These are phyloP conservation scores for Blepharisma undulans DNA, from an alignment of 169 alveolate genomes.

Conservation along the genomic window DNA sequence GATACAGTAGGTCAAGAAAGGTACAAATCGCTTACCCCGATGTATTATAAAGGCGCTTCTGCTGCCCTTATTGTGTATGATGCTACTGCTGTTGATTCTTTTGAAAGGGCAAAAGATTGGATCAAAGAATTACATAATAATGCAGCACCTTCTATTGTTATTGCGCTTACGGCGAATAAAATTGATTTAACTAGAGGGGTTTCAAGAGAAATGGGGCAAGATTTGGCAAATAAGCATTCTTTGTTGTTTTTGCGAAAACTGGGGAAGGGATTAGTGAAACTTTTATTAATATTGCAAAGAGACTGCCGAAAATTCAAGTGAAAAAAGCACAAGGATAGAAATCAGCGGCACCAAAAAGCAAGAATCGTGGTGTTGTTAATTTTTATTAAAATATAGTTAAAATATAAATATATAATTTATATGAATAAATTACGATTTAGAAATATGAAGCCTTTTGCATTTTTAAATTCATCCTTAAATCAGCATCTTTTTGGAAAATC, in stretches of 20 bases:
- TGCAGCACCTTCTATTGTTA: constrained; percentile 51
- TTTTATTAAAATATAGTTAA: too few species aligned
- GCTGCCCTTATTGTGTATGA: constrained; percentile 89
- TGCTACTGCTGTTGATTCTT: constrained; percentile 74
- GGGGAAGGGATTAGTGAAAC: constrained; percentile 59
- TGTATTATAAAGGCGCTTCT: constrained; percentile 88
- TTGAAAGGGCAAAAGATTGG: constrained; percentile 84
- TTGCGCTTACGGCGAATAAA: constrained; percentile 83
- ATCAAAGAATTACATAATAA: constrained; percentile 42
- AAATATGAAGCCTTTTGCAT: too few species aligned
- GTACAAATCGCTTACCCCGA: constrained; percentile 85
- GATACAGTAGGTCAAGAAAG: constrained; percentile 94
- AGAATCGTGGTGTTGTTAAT: too few species aligned
- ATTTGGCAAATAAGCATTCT: constrained; percentile 60
- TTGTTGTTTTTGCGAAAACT: constrained; percentile 61
- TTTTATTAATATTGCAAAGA: constrained; percentile 55
- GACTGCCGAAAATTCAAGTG: constrained; percentile 27
- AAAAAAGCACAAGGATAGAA: not conserved
- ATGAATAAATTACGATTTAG: too few species aligned
- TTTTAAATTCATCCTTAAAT: too few species aligned
- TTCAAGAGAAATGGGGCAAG: constrained; percentile 44
- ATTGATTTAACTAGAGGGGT: constrained; percentile 67
- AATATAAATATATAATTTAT: too few species aligned
- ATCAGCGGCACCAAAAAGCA: too few species aligned
- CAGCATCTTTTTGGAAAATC: too few species aligned